A percentile compares a stretch with the other conserved stretches of the same genome.
These are phyloP conservation scores for Solanum hybrid DNA, from an alignment of 305 asterid genomes.

Conservation along the genomic window DNA sequence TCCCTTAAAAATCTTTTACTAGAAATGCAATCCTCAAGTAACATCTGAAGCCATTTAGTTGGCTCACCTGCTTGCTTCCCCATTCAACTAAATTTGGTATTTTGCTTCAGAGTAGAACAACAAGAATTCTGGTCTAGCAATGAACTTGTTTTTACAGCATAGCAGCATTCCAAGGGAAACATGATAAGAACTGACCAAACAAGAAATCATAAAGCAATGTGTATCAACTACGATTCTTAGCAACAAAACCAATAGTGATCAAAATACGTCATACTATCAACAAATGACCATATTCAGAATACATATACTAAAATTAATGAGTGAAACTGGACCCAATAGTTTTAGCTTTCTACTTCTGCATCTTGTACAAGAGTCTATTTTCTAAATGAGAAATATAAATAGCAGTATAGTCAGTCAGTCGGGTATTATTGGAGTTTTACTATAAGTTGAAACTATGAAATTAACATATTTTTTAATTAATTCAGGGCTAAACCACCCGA, in stretches of 20 bases:
- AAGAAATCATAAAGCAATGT: neutral
- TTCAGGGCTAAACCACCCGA: neutral
- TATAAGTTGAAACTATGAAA: neutral
- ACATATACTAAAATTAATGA: neutral
- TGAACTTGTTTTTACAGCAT: neutral
- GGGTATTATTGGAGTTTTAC: neutral
- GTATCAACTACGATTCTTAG: neutral
- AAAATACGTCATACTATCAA: neutral
- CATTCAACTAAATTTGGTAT: neutral
- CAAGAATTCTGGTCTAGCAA: neutral
- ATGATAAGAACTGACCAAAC: neutral
- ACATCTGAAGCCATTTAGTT: neutral
- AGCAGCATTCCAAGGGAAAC: neutral
- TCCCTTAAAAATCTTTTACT: neutral
- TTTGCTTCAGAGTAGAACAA: neutral
- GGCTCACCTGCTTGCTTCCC: neutral
- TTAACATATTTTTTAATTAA: neutral
- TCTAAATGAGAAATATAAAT: neutral
- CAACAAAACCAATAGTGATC: neutral
- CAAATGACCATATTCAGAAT: neutral
- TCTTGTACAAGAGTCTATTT: neutral
- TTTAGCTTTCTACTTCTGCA: neutral
- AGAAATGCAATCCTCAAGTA: neutral
- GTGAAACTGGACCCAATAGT: neutral
- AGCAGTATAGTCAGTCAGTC: neutral